Percentiles rank a stretch among this genome's conserved stretches.
Evolutionary conservation across 2,329 filamentous ascomycete genomes (phyloP).

Genomic region (Fusarium musae): DNA sequence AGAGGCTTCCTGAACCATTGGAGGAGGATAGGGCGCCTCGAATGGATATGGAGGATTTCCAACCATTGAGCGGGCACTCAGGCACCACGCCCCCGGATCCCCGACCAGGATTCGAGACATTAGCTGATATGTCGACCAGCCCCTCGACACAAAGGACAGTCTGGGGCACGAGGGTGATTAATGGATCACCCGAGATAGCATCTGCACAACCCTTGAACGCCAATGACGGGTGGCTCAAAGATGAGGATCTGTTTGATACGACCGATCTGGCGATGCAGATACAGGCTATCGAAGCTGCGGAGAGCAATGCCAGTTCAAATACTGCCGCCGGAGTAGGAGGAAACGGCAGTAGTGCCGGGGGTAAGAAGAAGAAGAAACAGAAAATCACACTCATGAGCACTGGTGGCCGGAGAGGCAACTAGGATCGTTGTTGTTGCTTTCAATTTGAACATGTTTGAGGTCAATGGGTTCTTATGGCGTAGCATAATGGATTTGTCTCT

Average conservation of each 20-base stretch:
- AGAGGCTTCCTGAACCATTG: constrained; percentile 51
- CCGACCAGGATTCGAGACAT: constrained; percentile 70
- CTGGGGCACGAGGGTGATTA: constrained; percentile 86
- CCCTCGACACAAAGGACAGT: constrained; percentile 82
- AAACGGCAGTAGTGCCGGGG: constrained; percentile 48
- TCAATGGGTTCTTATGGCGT: neutral
- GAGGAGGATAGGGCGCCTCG: constrained; percentile 53
- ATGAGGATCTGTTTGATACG: constrained; percentile 75
- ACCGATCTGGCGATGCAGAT: constrained; percentile 71
- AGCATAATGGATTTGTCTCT: neutral
- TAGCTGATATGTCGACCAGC: constrained; percentile 84
- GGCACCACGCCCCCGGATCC: constrained; percentile 66
- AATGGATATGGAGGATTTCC: constrained; percentile 71
- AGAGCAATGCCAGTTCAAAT: constrained; percentile 35
- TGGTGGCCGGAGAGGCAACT: constrained; percentile 62
- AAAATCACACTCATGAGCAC: constrained; percentile 80
- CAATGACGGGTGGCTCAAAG: constrained; percentile 89
- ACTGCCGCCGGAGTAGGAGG: constrained; percentile 30
- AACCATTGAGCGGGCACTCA: constrained; percentile 65
- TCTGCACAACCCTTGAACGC: constrained; percentile 43
- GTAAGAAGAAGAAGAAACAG: constrained; percentile 77
- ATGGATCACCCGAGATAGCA: constrained; percentile 66
- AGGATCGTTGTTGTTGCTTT: constrained; percentile 9
- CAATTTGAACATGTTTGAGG: neutral
- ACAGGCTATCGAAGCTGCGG: constrained; percentile 61